Percentiles rank a stretch among this genome's conserved stretches.
Conservation (phyloP, 352 stramenopile genomes). For the Phytophthora colocasiae region DNA sequence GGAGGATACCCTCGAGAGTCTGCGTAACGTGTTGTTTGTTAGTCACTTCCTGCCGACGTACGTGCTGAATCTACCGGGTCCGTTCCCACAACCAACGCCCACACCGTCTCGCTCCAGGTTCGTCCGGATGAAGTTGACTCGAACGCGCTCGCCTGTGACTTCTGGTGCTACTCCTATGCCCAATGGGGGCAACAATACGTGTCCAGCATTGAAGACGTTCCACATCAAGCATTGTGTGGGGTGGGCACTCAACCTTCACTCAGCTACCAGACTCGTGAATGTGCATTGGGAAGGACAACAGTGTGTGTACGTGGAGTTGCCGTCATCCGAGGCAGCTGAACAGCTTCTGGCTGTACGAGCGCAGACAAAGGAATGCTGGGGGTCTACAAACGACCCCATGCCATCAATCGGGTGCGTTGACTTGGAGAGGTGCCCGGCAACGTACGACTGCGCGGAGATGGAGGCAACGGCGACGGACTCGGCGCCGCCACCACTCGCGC, state of each 20-base stretch:
- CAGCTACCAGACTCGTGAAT: slow-evolving; percentile 42
- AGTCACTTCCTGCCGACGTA: slow-evolving; percentile 69
- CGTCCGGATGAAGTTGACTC: slow-evolving; percentile 60
- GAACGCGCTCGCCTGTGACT: slow-evolving; percentile 42
- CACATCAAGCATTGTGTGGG: slow-evolving; percentile 81
- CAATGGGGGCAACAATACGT: slow-evolving; percentile 21
- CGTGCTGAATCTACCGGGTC: slow-evolving; percentile 51
- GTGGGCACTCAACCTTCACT: slow-evolving; percentile 55
- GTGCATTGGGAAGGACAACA: slow-evolving; percentile 64
- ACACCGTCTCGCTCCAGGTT: slow-evolving; percentile 64
- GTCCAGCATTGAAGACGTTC: slow-evolving; percentile 61
- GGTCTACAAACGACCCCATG: slow-evolving; percentile 59
- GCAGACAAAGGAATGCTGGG: slow-evolving; percentile 41
- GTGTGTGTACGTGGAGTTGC: slow-evolving; percentile 61
- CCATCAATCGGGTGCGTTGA: slow-evolving; percentile 71
- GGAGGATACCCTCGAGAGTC: slow-evolving; percentile 34
- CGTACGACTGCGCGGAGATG: slow-evolving; percentile 30
- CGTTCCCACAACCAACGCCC: slow-evolving; percentile 44
- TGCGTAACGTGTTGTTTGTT: slow-evolving; percentile 62
- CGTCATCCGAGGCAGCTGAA: slow-evolving; percentile 42
- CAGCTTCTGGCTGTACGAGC: slow-evolving; percentile 47
- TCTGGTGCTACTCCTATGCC: slow-evolving; percentile 18
- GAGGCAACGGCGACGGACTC: slow-evolving; percentile 38
- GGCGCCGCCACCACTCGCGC: slow-evolving; percentile 20
- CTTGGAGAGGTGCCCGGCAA: slow-evolving; percentile 48